These are phyloP conservation scores for Carallia pectinifolia DNA, from an alignment of 345 rosid genomes.

Conservation along the genomic window DNA sequence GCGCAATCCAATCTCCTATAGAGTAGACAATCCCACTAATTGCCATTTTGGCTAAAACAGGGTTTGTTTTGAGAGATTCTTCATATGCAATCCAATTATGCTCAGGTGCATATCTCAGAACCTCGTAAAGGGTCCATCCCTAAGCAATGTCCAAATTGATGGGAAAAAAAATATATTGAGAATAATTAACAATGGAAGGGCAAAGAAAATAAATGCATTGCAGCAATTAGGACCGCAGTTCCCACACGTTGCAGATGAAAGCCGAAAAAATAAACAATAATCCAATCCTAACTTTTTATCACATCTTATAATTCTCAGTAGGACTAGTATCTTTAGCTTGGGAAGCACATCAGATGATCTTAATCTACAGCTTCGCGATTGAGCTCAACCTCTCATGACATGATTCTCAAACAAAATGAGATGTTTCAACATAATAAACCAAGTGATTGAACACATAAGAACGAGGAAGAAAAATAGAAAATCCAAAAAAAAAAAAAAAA, in stretches of 20 bases:
- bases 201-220: not conserved
- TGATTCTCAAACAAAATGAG: constrained; percentile 1
- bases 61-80: constrained; percentile 75
- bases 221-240: not conserved
- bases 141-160: constrained; percentile 19
- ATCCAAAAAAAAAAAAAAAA: not conserved
- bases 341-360: not conserved
- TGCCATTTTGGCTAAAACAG: constrained; percentile 93
- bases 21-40: constrained; percentile 87
- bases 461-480: not conserved
- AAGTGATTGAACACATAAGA: not conserved
- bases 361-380: not conserved
- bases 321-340: too few relatives aligned
- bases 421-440: not conserved
- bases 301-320: too few relatives aligned
- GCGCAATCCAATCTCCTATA: constrained; percentile 97
- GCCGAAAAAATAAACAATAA: not conserved
- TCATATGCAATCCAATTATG: constrained; percentile 97
- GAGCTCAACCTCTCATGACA: not conserved
- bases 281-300: not conserved
- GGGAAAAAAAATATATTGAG: not conserved
- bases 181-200: too few relatives aligned
- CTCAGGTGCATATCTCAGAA: constrained; percentile 74
- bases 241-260: constrained; percentile 2
- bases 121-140: constrained; percentile 97